Evolutionary conservation across 805 yeast genomes (phyloP).

Genomic region (Candida golubevii): DNA sequence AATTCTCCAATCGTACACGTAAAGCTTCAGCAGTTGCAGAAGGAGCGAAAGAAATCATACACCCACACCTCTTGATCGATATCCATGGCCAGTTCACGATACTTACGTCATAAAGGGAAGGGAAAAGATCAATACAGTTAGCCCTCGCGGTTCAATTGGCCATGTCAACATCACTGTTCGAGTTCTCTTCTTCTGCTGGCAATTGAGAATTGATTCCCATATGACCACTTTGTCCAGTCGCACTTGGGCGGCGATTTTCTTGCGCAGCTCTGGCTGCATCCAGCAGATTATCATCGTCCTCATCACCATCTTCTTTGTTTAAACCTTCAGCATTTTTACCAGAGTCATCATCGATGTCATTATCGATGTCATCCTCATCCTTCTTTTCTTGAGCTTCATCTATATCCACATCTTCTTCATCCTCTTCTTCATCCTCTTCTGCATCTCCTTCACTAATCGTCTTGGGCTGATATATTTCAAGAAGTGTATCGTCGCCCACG

Average conservation of each 20-base stretch:
- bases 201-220: conserved; percentile 3
- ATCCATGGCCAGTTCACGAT: too few species aligned
- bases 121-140: too few species aligned
- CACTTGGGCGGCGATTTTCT: neutral
- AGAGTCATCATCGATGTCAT: neutral
- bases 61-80: too few species aligned
- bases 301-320: conserved; percentile 2
- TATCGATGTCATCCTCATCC: conserved; percentile 1
- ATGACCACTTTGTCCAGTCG: neutral
- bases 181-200: conserved; percentile 3
- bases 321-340: neutral
- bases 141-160: conserved; percentile 1
- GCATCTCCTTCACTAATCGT: conserved; percentile 21
- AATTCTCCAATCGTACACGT: too few species aligned
- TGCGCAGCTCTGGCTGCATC: neutral
- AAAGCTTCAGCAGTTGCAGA: too few species aligned
- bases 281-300: conserved; percentile 5
- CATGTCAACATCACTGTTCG: conserved; percentile 7
- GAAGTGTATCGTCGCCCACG: conserved; percentile 69
- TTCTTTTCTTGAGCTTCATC: conserved; percentile 3
- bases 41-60: too few species aligned
- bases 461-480: conserved; percentile 75
- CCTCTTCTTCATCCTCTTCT: conserved; percentile 24
- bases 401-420: conserved; percentile 8
- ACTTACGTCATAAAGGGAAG: too few species aligned